Evolutionary conservation across 139 green algal species (phyloP).

Genomic region (Chlamydomonas incerta): DNA sequence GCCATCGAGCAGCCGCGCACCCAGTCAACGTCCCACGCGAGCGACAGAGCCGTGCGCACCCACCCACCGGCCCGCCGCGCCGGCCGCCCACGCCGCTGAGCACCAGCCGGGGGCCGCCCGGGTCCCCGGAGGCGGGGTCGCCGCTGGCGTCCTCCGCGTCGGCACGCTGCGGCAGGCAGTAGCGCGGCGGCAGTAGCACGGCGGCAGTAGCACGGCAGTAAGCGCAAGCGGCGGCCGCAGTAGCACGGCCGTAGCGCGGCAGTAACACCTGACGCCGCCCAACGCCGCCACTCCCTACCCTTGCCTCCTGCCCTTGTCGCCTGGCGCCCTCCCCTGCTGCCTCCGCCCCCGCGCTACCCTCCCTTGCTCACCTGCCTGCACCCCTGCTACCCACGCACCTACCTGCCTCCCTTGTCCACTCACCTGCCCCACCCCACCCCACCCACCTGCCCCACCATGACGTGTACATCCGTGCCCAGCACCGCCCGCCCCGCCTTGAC

Average conservation of each 20-base stretch:
- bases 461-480: constrained; percentile 38
- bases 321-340: too few relatives aligned
- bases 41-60: neutral
- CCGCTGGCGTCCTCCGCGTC: constrained; percentile 29
- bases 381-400: neutral
- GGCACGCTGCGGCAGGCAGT: neutral
- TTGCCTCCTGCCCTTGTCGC: too few relatives aligned
- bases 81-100: constrained; percentile 7
- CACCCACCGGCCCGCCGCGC: neutral
- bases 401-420: neutral
- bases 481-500: constrained; percentile 36
- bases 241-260: too few relatives aligned
- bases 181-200: neutral
- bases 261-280: too few relatives aligned
- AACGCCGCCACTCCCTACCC: too few relatives aligned
- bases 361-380: neutral
- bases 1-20: too few relatives aligned
- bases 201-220: neutral
- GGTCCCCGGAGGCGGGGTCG: neutral
- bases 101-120: neutral
- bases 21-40: too few relatives aligned
- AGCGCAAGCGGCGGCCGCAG: too few relatives aligned
- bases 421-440: neutral
- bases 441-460: constrained; percentile 28
- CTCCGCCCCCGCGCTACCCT: too few relatives aligned